Evolutionary conservation across 2,329 filamentous ascomycete species (phyloP).

Genomic region (Xylariaceae sp.): DNA sequence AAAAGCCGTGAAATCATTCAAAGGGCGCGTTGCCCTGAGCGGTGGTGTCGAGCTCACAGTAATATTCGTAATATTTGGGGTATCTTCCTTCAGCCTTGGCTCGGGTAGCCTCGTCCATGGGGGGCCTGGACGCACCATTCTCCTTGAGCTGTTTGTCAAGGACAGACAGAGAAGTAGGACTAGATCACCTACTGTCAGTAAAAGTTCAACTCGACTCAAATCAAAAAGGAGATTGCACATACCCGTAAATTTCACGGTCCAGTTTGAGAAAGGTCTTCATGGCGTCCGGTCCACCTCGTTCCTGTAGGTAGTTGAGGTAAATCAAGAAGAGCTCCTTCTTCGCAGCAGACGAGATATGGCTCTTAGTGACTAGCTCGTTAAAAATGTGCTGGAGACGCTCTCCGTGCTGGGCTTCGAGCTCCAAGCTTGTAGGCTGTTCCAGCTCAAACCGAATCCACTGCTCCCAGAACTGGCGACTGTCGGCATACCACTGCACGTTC

Average conservation of each 20-base stretch:
- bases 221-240: slow-evolving; percentile 31
- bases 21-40: slow-evolving; percentile 49
- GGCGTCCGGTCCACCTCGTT: slow-evolving; percentile 73
- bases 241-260: slow-evolving; percentile 85
- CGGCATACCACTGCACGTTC: slow-evolving; percentile 77
- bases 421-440: slow-evolving; percentile 65
- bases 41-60: slow-evolving; percentile 41
- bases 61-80: slow-evolving; percentile 49
- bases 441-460: slow-evolving; percentile 87
- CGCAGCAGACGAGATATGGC: slow-evolving; percentile 58
- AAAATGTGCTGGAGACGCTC: slow-evolving; percentile 77
- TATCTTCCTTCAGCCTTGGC: slow-evolving; percentile 48
- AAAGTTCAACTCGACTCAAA: slow-evolving; percentile 6
- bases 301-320: slow-evolving; percentile 80
- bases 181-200: slow-evolving; percentile 24
- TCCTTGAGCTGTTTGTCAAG: slow-evolving; percentile 41
- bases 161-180: slow-evolving; percentile 43
- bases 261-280: slow-evolving; percentile 81
- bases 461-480: slow-evolving; percentile 85
- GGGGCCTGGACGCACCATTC: slow-evolving; percentile 38
- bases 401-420: slow-evolving; percentile 60
- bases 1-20: slow-evolving; percentile 34
- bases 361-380: slow-evolving; percentile 67
- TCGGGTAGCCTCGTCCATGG: slow-evolving; percentile 48
- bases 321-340: slow-evolving; percentile 70